These are phyloP conservation scores for Leucocoprinus leucothites DNA, from an alignment of 768 basidiomycete genomes.

Conservation along the genomic window DNA sequence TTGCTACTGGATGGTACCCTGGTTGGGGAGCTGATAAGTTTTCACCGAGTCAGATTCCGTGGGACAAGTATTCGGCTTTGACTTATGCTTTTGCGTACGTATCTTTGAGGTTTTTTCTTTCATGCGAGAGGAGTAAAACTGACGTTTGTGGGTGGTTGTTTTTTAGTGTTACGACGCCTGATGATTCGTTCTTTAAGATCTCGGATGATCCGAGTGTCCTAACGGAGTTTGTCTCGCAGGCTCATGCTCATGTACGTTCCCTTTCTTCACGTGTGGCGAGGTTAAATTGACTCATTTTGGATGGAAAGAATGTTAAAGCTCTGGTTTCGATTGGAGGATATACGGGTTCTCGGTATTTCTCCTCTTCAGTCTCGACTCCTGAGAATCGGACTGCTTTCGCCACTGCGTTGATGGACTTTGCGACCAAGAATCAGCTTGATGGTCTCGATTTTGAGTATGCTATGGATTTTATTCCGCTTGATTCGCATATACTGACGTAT, in stretches of 20 bases:
- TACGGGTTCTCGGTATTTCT: constrained; percentile 63
- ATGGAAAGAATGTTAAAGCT: constrained; percentile 50
- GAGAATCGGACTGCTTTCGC: constrained; percentile 62
- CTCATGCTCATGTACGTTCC: constrained; percentile 37
- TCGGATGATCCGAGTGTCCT: constrained; percentile 45
- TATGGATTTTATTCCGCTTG: constrained; percentile 15
- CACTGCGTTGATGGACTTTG: constrained; percentile 50
- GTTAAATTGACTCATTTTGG: not conserved
- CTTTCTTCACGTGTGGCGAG: not conserved
- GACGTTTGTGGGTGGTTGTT: not conserved
- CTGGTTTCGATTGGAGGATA: constrained; percentile 69
- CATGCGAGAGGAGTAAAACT: too few species aligned
- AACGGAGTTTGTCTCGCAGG: constrained; percentile 51
- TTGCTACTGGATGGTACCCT: constrained; percentile 61
- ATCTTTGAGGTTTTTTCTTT: not conserved
- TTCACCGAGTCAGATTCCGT: constrained; percentile 52
- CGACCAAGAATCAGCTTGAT: constrained; percentile 48
- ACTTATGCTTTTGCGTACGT: constrained; percentile 73
- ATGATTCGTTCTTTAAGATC: constrained; percentile 30
- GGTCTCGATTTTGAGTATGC: constrained; percentile 55
- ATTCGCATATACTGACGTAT: not conserved
- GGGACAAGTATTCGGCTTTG: constrained; percentile 65
- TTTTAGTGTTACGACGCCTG: constrained; percentile 15
- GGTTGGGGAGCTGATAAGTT: constrained; percentile 54
- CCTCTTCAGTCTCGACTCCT: constrained; percentile 53